phyloP scores from a whole-genome alignment of 2,329 filamentous ascomycete genomes.

The Delphinella strobiligena region DNA sequence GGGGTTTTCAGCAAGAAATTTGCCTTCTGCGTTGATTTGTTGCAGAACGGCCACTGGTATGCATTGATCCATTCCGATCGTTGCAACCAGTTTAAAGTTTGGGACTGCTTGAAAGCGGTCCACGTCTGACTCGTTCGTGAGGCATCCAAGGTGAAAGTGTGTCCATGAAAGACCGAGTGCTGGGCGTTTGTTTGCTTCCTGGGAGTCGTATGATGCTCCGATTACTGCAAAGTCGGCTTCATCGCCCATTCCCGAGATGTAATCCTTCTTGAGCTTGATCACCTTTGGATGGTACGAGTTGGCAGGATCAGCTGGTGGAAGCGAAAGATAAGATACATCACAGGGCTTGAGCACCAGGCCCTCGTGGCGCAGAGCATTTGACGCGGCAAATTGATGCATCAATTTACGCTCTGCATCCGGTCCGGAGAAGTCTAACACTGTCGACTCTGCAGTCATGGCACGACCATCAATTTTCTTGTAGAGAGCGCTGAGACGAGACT shows the following conservation, averaged over 20 bases:
- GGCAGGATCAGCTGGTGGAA: neutral
- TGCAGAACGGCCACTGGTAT: slow-evolving; percentile 33
- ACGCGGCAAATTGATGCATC: slow-evolving; percentile 52
- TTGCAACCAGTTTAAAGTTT: slow-evolving; percentile 54
- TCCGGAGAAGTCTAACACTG: slow-evolving; percentile 53
- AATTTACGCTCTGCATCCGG: slow-evolving; percentile 42
- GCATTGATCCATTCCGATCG: slow-evolving; percentile 31
- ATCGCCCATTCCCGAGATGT: slow-evolving; percentile 65
- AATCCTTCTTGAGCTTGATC: slow-evolving; percentile 85
- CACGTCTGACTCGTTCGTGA: slow-evolving; percentile 54
- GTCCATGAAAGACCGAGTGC: slow-evolving; percentile 49
- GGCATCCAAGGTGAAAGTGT: slow-evolving; percentile 67
- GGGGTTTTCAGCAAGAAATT: slow-evolving; percentile 19
- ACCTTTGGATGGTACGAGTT: slow-evolving; percentile 15
- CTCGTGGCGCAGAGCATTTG: slow-evolving; percentile 56
- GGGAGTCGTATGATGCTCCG: slow-evolving; percentile 59
- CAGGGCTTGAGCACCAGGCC: slow-evolving; percentile 68
- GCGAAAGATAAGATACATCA: slow-evolving; percentile 61
- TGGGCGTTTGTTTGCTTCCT: slow-evolving; percentile 43
- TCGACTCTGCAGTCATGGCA: slow-evolving; percentile 54
- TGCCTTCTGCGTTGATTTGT: slow-evolving; percentile 30
- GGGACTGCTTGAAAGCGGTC: slow-evolving; percentile 41
- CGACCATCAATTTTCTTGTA: slow-evolving; percentile 45
- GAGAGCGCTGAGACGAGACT: slow-evolving; percentile 46
- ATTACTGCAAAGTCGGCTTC: slow-evolving; percentile 73